Evolutionary conservation across 495 filamentous ascomycete species (phyloP), one percentile per base, ranked within the genome.

Genomic region (Penicillium nucicola): DNA sequence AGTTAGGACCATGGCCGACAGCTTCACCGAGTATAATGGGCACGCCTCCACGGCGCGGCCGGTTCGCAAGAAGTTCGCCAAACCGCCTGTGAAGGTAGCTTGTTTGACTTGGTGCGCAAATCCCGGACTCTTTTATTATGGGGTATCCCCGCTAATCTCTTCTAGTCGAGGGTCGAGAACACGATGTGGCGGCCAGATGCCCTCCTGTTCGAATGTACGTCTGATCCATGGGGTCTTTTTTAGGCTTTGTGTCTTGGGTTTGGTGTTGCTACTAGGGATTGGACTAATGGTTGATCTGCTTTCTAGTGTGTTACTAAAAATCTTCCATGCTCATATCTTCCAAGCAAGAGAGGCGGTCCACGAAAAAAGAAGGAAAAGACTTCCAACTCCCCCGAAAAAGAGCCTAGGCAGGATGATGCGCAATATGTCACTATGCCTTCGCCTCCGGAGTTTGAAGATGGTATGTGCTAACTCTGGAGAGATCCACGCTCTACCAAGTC

Each of bases 31-130:
- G 11, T 52, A 62, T 39, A 35, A 44, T 43, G 44, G 28, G 33
- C 50, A 52, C 51, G 54, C 46, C 30, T 53, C 53, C 31, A 53
- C 57, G 35, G 50, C 57, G 14, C 59, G 56, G 43, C 60, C 56
- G 48, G 53, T 64, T 57, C 70, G 73, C 55, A 75, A 72, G 68
- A 76, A 75, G 56, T 76, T 76, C 51, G 71, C 73, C 43, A 74
- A 75, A 66, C 81, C 81, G 31, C 82, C 82, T n/a, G 80, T 83
- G 19, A 84, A 84, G 64, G 74, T 81, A 57, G 82, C 80, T 18
- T 84, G 82, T 68, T 62, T 84, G 53, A 72, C 78, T 52, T 84
- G 82, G 81, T 83, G 69, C 65, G 77, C 65, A 45, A 23, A 36
- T 41, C 52, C 31, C 40, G 50, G 23, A 7, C 5, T 22, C 20